Base-by-base conservation (phyloP, 345 rosid genomes). In the Syzygium aqueum region DNA sequence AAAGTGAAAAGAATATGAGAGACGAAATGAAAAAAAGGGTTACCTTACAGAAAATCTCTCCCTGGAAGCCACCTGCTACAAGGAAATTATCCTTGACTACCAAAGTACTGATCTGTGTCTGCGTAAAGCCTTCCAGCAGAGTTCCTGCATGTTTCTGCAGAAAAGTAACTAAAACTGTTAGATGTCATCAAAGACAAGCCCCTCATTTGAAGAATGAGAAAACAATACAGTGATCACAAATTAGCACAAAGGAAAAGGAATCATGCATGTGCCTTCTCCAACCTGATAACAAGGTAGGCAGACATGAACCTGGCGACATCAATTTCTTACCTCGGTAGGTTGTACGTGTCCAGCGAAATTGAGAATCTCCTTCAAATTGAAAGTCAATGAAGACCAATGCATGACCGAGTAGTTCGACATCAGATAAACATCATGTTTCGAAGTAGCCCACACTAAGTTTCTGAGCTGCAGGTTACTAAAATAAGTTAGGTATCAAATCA, bases 31-130 rank as follows among this genome's bases (percentile, higher is more conserved):
- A 19, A 73, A 30, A 46, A 15, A 49, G 89, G 89, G 59, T 63
- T 88, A 93, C 95, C 93, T 94, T 94, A 91, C 94, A 94, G 30
- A 93, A 90, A 86, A 94, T 90, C 88, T 94, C 95, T 85, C 95
- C 95, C 84, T 94, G 95, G 77, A 94, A 94, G 85, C 95, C 95
- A 8, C 95, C 95, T 8, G 95, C 94, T 30, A 94, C 92, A 49
- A 94, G 85, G 85, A 93, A 89, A 13, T 91, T 89, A 88, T 94
- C 93, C 87, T 87, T 91, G 65, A 94, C 93, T 23, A 94, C 92
- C 53, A 94, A 91, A 56, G 96, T 90, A 89, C 95, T 94, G 86
- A 94, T 93, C 89, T 93, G 94, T 28, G 94, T 93, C 89, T 90
- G 91, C 2, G 92, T 92, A 90, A 94, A 93, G 56, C 94, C 94